Evolutionary conservation across 1,139 yeast genomes (phyloP).

Genomic region (Sugiyamaella pinicola): DNA sequence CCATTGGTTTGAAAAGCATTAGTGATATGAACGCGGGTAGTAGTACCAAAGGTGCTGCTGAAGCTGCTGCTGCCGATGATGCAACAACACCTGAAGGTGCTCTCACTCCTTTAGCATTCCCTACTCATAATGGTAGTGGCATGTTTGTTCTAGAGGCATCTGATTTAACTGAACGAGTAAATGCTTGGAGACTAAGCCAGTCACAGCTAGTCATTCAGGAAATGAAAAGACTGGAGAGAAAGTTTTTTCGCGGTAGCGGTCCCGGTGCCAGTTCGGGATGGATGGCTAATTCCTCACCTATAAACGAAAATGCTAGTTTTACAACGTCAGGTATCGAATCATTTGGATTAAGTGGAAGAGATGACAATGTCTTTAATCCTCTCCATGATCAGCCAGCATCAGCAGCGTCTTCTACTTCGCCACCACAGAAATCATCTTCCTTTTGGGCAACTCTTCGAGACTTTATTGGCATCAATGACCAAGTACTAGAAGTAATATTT

Average conservation of each 20-base stretch:
- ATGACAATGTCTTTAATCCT: neutral
- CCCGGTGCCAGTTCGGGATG: conserved; percentile 1
- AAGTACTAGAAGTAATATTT: conserved; percentile 39
- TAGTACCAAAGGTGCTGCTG: neutral
- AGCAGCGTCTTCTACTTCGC: too few relatives aligned
- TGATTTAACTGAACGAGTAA: conserved; percentile 42
- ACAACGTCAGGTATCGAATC: conserved; percentile 18
- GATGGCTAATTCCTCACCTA: neutral
- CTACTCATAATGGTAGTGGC: conserved; percentile 44
- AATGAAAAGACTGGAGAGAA: conserved; percentile 36
- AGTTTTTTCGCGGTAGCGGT: conserved; percentile 18
- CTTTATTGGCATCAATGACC: conserved; percentile 40
- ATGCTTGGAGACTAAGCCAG: conserved; percentile 47
- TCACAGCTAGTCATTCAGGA: conserved; percentile 40
- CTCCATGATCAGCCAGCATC: neutral
- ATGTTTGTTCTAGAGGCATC: conserved; percentile 36
- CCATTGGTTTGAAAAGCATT: conserved; percentile 4
- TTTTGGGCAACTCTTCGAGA: conserved; percentile 30
- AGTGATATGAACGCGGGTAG: neutral
- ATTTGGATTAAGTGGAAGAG: conserved; percentile 17
- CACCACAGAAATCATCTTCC: conserved; percentile 19
- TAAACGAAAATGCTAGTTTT: neutral
- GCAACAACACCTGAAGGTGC: conserved; percentile 24
- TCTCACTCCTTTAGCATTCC: conserved; percentile 40
- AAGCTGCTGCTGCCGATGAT: neutral